These are phyloP conservation scores for Rhizopus microsporus DNA, from an alignment of 371 early-diverging fungal species.

Conservation along the genomic window DNA sequence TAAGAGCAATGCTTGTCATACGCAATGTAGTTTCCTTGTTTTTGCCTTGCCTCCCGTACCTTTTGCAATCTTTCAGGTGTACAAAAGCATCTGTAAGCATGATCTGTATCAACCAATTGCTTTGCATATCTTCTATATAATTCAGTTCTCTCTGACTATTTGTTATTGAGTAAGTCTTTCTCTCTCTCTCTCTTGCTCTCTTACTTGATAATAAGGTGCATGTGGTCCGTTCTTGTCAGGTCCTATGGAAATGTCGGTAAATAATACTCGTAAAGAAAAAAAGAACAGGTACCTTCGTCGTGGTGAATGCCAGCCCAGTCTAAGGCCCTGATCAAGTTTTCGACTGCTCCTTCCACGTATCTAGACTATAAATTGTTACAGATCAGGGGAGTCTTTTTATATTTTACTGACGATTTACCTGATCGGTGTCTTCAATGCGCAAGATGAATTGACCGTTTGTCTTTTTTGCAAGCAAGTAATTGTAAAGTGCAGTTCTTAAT, in stretches of 20 bases:
- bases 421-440: conserved; percentile 95
- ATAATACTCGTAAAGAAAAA: background rate
- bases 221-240: conserved; percentile 64
- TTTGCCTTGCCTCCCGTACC: conserved; percentile 58
- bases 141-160: conserved; percentile 73
- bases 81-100: conserved; percentile 94
- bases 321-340: conserved; percentile 65
- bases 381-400: background rate
- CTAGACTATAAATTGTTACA: conserved; percentile 54
- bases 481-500: conserved; percentile 90
- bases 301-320: conserved; percentile 78
- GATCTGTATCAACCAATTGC: conserved; percentile 67
- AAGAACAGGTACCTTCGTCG: conserved; percentile 68
- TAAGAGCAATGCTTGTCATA: conserved; percentile 86
- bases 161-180: background rate
- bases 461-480: conserved; percentile 81
- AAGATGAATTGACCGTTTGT: conserved; percentile 79
- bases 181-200: background rate
- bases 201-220: conserved; percentile 74
- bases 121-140: conserved; percentile 72
- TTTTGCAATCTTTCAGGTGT: conserved; percentile 68
- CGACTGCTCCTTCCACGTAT: conserved; percentile 77
- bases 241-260: conserved; percentile 25
- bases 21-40: conserved; percentile 60
- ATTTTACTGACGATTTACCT: conserved; percentile 38